Base-by-base conservation (phyloP, 2,329 filamentous ascomycete species). In the Fusarium ambrosium region DNA sequence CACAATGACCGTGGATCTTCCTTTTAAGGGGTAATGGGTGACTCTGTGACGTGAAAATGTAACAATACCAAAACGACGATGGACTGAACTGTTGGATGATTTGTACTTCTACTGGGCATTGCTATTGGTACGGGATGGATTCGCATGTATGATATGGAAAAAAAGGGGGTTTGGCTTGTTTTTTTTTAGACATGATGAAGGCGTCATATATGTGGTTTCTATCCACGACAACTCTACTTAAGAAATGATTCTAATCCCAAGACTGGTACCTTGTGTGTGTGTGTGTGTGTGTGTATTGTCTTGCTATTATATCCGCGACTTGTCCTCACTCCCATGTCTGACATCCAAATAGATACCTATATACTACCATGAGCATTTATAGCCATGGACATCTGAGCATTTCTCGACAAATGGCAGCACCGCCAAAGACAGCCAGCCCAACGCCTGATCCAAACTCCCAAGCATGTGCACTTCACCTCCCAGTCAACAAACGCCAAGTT, bases 81-180 rank as follows among this genome's bases (percentile, higher is more conserved):
- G 72, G 69, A 73, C 56, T 36, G 34, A 59, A 59, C 37, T 66
- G 71, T 63, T 74, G 72, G 66, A 70, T 76, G 73, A 73, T 73
- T 79, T 79, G 75, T 78, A 79, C 62, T 74, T 77, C 61, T 75
- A 79, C 68, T 77, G 68, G 73, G 73, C 74, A 72, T 70, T 68
- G 60, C 72, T 79, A 48, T 48, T 27, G 45, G 73, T 77, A 77
- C 71, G 73, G 73, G 72, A 77, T 72, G 65, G 75, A 55, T 32
- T 2, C 10, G 70, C 58, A 56, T 69, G 74, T 76, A 75, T 73
- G 72, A 76, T 71, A 69, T 22, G 63, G 58, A 10, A 75, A 71
- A 73, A 73, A 74, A 66, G 65, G 73, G 75, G 68, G 66, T 69
- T 71, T 61, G 75, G 66, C 68, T 72, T 77, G 48, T 55, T 55